Evolutionary conservation across 2,329 filamentous ascomycete species (phyloP).

Genomic region (Penicillium corylophilum): DNA sequence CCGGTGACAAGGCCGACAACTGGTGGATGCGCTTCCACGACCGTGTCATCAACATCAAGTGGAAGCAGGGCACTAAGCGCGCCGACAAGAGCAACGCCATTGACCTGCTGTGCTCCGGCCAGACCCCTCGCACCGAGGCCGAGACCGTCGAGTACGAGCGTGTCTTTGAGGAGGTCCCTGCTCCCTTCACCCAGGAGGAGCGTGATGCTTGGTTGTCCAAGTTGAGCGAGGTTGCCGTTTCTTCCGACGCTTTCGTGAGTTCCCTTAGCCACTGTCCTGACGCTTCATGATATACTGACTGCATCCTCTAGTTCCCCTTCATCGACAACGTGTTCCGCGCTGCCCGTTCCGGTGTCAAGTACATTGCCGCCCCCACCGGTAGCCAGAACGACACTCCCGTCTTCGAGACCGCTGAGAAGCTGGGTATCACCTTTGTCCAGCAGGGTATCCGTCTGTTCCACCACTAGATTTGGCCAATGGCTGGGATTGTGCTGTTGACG

Average conservation of each 20-base stretch:
- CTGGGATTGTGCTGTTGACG: conserved; percentile 3
- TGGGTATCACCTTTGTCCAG: conserved; percentile 92
- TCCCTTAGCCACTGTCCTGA: not conserved
- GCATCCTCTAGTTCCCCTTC: conserved; percentile 73
- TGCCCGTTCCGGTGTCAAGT: conserved; percentile 85
- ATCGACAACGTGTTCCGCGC: conserved; percentile 96
- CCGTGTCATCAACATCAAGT: conserved; percentile 81
- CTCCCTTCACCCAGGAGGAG: conserved; percentile 79
- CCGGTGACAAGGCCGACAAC: conserved; percentile 97
- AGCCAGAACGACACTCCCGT: conserved; percentile 54
- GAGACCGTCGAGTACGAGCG: conserved; percentile 86
- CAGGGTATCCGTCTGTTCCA: conserved; percentile 94
- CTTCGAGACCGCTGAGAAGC: conserved; percentile 83
- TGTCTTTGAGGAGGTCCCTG: conserved; percentile 85
- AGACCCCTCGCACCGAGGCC: conserved; percentile 77
- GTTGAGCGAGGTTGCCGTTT: conserved; percentile 73
- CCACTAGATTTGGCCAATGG: conserved; percentile 60
- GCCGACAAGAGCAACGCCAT: conserved; percentile 98
- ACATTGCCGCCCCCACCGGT: conserved; percentile 88
- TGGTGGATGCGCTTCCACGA: conserved; percentile 99
- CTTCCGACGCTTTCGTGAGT: conserved; percentile 92
- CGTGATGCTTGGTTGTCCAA: conserved; percentile 81
- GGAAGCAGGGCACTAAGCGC: conserved; percentile 96
- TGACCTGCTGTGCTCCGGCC: conserved; percentile 86
- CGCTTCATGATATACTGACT: not conserved